These are phyloP conservation scores for Fusarium subtropicale DNA, from an alignment of 2,329 filamentous ascomycete genomes.

Conservation along the genomic window DNA sequence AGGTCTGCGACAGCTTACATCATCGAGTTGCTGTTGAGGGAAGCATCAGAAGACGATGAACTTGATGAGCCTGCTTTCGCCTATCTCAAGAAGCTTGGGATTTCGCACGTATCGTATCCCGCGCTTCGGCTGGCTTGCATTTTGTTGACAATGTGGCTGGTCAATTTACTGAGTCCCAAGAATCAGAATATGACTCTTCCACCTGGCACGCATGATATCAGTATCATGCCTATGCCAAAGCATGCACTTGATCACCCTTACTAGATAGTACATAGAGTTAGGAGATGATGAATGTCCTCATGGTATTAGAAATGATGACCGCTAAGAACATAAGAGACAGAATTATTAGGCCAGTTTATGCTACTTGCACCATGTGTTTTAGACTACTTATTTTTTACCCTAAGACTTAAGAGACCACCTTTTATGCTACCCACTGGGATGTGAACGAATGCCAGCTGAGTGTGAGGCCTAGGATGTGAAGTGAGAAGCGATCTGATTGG, in stretches of 20 bases:
- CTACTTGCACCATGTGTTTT: too few species aligned
- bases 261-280: background rate
- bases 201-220: background rate
- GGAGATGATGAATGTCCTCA: too few species aligned
- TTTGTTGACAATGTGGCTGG: slow-evolving; percentile 33
- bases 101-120: background rate
- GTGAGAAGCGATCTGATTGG: too few species aligned
- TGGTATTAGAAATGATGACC: too few species aligned
- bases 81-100: background rate
- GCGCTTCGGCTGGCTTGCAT: slow-evolving; percentile 18
- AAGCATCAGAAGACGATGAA: slow-evolving; percentile 9
- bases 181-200: background rate
- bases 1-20: slow-evolving; percentile 38
- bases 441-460: too few species aligned
- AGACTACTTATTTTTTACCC: too few species aligned
- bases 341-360: too few species aligned
- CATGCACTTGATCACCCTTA: background rate
- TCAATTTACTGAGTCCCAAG: slow-evolving; percentile 30
- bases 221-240: background rate
- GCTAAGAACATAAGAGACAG: too few species aligned
- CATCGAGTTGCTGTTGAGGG: slow-evolving; percentile 36
- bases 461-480: too few species aligned
- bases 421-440: too few species aligned
- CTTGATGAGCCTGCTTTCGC: background rate
- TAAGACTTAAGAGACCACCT: too few species aligned